These are phyloP conservation scores for Macroventuria anomochaeta DNA, from an alignment of 2,329 filamentous ascomycete species.

Conservation along the genomic window DNA sequence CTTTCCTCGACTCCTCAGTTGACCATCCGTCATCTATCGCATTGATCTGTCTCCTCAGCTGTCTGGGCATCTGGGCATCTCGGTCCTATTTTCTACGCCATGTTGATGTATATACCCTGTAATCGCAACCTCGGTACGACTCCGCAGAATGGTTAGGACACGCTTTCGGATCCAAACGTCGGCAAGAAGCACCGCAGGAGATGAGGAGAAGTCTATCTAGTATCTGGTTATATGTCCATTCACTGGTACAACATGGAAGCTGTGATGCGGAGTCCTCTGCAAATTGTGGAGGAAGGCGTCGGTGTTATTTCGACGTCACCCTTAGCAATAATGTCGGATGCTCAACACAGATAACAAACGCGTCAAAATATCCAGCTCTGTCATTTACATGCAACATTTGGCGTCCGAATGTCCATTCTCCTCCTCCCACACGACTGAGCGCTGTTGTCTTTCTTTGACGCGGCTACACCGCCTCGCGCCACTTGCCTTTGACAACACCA, in stretches of 20 bases:
- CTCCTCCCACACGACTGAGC: neutral
- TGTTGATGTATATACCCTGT: neutral
- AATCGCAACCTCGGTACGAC: neutral
- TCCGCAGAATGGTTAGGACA: neutral
- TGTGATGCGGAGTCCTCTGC: neutral
- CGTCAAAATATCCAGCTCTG: neutral
- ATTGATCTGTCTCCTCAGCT: neutral
- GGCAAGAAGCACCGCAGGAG: neutral
- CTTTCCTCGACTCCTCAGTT: conserved; percentile 15
- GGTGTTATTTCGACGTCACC: conserved; percentile 6
- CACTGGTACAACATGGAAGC: neutral
- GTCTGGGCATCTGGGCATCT: neutral
- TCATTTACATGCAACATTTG: neutral
- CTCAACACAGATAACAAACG: conserved; percentile 4
- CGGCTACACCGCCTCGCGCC: conserved; percentile 15
- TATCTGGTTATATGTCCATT: neutral
- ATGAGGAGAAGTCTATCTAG: neutral
- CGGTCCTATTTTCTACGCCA: conserved; percentile 3
- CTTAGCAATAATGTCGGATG: neutral
- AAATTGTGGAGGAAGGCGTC: neutral
- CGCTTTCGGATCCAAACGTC: neutral
- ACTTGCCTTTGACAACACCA: conserved; percentile 17
- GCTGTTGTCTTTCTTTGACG: neutral
- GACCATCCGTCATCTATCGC: conserved; percentile 7
- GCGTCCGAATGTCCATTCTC: neutral